Evolutionary conservation across 2,329 filamentous ascomycete species (phyloP).

Genomic region (Stagonosporopsis chrysanthemi): DNA sequence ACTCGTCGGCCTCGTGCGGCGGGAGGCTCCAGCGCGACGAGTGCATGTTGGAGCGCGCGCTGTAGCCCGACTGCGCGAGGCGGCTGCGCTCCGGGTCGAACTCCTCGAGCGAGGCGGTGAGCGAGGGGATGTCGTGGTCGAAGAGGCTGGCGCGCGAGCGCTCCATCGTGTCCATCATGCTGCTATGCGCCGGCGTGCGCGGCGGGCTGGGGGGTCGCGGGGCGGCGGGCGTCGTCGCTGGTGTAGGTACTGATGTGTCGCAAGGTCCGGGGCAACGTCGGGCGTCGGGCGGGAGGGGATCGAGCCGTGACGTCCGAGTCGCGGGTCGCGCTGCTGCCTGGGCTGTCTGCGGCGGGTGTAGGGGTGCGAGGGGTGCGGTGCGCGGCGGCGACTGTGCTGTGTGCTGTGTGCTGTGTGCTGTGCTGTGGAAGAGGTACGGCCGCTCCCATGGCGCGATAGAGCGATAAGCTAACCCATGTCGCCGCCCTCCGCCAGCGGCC

Average conservation of each 20-base stretch:
- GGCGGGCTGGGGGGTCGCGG: too few species aligned
- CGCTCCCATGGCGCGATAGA: neutral
- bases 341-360: neutral
- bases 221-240: neutral
- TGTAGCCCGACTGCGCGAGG: conserved; percentile 42
- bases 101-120: conserved; percentile 49
- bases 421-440: conserved; percentile 4
- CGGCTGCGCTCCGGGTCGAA: conserved; percentile 49
- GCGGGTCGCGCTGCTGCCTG: conserved; percentile 3
- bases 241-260: conserved; percentile 1
- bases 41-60: conserved; percentile 69
- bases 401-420: neutral
- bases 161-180: conserved; percentile 35
- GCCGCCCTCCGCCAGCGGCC: neutral
- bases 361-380: neutral
- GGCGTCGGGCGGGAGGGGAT: too few species aligned
- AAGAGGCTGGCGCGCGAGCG: conserved; percentile 47
- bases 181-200: neutral
- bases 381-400: conserved; percentile 5
- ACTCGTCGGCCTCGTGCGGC: conserved; percentile 52
- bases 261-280: neutral
- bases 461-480: conserved; percentile 19
- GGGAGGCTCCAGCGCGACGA: conserved; percentile 54
- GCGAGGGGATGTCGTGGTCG: conserved; percentile 49
- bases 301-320: too few species aligned